These are phyloP conservation scores for Kregervanrija fluxuum DNA, from an alignment of 805 yeast genomes.

Conservation along the genomic window DNA sequence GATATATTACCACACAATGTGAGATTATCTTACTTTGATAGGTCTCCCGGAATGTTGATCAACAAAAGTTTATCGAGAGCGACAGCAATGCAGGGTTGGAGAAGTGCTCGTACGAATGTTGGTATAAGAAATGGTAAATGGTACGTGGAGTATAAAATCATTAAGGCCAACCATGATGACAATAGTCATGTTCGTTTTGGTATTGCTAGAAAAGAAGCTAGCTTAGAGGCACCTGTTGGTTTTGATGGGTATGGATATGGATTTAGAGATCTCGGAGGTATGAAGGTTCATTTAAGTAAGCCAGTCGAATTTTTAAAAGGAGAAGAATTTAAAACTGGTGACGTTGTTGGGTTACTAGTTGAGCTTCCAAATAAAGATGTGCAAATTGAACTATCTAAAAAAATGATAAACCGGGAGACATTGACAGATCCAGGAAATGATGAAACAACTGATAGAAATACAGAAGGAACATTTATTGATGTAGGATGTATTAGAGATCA, in stretches of 20 bases:
- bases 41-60: conserved; percentile 50
- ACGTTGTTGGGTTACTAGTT: conserved; percentile 72
- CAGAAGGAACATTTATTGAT: conserved; percentile 5
- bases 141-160: conserved; percentile 70
- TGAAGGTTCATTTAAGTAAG: conserved; percentile 67
- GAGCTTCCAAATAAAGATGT: conserved; percentile 50
- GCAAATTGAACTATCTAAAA: conserved; percentile 36
- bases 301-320: conserved; percentile 43
- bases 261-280: conserved; percentile 69
- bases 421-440: conserved; percentile 14
- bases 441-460: background rate
- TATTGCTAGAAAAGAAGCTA: conserved; percentile 75
- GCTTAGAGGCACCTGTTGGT: conserved; percentile 92
- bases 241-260: conserved; percentile 94
- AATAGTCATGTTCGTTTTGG: conserved; percentile 67
- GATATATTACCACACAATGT: conserved; percentile 64
- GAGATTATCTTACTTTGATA: conserved; percentile 59
- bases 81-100: conserved; percentile 68
- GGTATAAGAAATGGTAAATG: conserved; percentile 72
- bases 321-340: conserved; percentile 62
- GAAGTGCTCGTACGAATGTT: conserved; percentile 67
- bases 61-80: conserved; percentile 35
- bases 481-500: conserved; percentile 66
- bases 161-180: conserved; percentile 20
- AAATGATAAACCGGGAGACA: conserved; percentile 27